Conservation (phyloP, 108 stramenopile species). For the Cyclotella baltica region DNA sequence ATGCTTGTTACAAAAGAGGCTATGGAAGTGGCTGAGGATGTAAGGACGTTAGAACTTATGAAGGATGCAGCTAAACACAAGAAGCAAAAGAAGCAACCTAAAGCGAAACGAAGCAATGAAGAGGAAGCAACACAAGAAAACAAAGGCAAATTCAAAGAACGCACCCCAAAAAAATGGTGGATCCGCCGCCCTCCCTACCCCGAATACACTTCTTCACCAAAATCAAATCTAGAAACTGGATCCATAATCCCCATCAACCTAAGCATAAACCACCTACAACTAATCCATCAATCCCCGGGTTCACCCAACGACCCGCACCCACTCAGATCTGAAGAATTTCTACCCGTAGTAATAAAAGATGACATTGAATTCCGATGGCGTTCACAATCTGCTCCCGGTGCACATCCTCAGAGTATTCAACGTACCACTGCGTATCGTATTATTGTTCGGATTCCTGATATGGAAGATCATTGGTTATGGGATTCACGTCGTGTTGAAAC, state of each 20-base stretch:
- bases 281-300: conserved; percentile 23
- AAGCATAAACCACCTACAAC: conserved; percentile 52
- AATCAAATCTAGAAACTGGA: conserved; percentile 3
- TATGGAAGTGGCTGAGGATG: not conserved
- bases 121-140: not conserved
- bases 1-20: not conserved
- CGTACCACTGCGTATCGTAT: conserved; percentile 46
- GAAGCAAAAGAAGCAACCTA: not conserved
- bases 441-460: conserved; percentile 31
- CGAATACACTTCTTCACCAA: not conserved
- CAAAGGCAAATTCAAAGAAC: not conserved
- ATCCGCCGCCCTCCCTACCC: conserved; percentile 17
- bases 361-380: conserved; percentile 54
- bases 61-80: not conserved
- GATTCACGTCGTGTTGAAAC: conserved; percentile 38
- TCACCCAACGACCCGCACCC: conserved; percentile 29
- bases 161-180: conserved; percentile 45
- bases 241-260: conserved; percentile 45
- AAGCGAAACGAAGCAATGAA: not conserved
- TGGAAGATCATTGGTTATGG: conserved; percentile 22
- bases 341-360: conserved; percentile 32
- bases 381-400: conserved; percentile 17
- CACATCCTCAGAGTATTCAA: not conserved
- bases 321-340: conserved; percentile 37
- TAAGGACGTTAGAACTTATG: not conserved